Evolutionary conservation across 176 grass and related monocot species (phyloP).

Genomic region (Elymus sibiricus): DNA sequence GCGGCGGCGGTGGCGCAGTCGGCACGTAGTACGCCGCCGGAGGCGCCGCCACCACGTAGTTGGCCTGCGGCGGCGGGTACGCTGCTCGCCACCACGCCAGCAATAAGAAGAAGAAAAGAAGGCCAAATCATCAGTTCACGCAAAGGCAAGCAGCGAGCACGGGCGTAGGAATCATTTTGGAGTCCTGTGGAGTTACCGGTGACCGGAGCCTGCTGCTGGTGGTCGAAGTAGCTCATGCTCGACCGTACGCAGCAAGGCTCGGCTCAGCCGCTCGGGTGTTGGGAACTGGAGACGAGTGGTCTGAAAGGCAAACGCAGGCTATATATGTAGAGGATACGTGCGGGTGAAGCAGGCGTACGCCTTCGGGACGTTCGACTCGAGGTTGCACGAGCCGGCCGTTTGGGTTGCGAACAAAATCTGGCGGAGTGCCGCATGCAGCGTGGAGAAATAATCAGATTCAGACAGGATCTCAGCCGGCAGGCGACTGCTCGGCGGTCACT

Average conservation of each 20-base stretch:
- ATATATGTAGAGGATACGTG: neutral
- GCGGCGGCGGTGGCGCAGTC: slow-evolving; percentile 23
- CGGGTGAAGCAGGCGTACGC: neutral
- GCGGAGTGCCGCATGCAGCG: slow-evolving; percentile 23
- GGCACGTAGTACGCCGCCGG: slow-evolving; percentile 2
- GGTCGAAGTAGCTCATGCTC: slow-evolving; percentile 39
- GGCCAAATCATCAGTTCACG: neutral
- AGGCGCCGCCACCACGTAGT: slow-evolving; percentile 17
- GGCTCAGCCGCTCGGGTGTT: neutral
- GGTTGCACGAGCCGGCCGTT: neutral
- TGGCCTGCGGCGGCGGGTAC: slow-evolving; percentile 28
- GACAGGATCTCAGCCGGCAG: neutral
- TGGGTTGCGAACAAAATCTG: slow-evolving; percentile 1
- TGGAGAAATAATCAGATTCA: neutral
- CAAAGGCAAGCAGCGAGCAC: neutral
- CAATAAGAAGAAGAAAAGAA: neutral
- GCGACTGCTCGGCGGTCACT: no score
- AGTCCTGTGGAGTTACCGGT: neutral
- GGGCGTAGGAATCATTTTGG: neutral
- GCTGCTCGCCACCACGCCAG: slow-evolving; percentile 21
- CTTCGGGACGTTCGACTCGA: neutral
- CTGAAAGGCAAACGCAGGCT: neutral
- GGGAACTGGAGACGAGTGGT: neutral
- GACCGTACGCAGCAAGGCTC: neutral
- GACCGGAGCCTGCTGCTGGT: slow-evolving; percentile 40